Base-by-base conservation (phyloP, 345 rosid species). In the Raphanus sativus region DNA sequence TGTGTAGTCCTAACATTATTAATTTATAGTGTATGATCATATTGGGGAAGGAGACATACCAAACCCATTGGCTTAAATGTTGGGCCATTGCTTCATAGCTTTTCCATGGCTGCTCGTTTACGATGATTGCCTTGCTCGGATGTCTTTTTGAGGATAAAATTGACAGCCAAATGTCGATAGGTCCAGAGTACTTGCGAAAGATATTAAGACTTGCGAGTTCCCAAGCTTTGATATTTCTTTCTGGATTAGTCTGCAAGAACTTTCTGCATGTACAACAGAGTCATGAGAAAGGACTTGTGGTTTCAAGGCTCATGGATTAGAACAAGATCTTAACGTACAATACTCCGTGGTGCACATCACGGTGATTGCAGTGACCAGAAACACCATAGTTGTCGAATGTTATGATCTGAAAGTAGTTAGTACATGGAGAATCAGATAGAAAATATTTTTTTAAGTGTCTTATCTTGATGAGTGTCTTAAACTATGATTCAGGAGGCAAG, bases 321-420 rank as follows among this genome's bases (percentile, higher is more conserved):
- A 76, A 62, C 50, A 74, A 42, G 63, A 13, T 24, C 73, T 66
- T 28, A 30, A 81, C 93, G 73, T 77, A 94, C 94, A 82, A 55
- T 73, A 86, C 88, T 71, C 92, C 97, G 80, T 74, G 75, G 75
- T 88, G 88, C 69, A 86, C 89, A 82, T 87, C 97, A 5, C 81
- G 56, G 62, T 94, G 98, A 80, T 90, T 94, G 69, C 95, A 86
- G 67, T 94, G 97, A 80, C 97, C 97, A 34, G 94, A 92, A 83
- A 92, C 84, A 25, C 97, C 97, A 81, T 87, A 73, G 34, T 71
- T 80, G 80, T 94, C 97, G 52, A 94, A 94, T 55, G 91, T 90
- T 71, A 92, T 81, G 71, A 94, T 83, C 94, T 92, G 84, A 63
- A 82, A 78, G 62, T 34, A 34, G 30, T 28, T 52, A 32, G 61